Base-by-base conservation (phyloP, 2,329 filamentous ascomycete genomes). In the Botryotinia narcissicola region DNA sequence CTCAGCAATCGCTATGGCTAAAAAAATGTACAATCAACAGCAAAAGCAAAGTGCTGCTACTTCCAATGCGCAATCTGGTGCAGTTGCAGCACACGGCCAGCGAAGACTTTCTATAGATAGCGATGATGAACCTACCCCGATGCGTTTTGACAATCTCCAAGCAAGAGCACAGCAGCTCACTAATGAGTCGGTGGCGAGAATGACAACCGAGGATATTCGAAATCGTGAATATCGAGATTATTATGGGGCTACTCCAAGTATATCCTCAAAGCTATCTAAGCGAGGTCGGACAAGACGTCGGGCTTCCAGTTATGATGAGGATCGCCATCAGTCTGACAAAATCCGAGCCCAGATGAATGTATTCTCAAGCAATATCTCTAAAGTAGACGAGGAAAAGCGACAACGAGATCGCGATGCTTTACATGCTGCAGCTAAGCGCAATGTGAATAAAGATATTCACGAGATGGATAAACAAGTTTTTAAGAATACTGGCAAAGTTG, bases 1-100 rank as follows among this genome's bases (percentile, higher is more conserved):
- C 44, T 95, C 94, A 32, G 94, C 95, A 3, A 85, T 97, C 4
- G 93, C 92, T 18, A 97, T 98, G 94, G 94, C 95, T 10, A 92
- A 91, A 82, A 89, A 92, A 77, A 95, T 97, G 90, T 97, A 94
- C 80, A 88, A 85, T 18, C 85, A 89, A 48, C 91, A 94, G 77
- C 89, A 93, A 75, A 88, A 83, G 75, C 84, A 84, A 70, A 79
- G 79, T 1, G 81, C 85, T 18, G 81, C 78, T 22, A 80, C 80
- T 12, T 79, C 80, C 18, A 74, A 73, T 59, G 74, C 76, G 20
- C 77, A 78, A 32, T 69, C 63, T 48, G 82, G 81, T 44, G 80
- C 81, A 62, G 79, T 78, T 37, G 76, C 81, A 12, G 75, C 80
- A 32, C 76, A 80, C 69, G 78, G 79, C n/a, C 77, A 82, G 71